Evolutionary conservation across 164 flowering plant species (phyloP).

Genomic region (Aristolochia californica): DNA sequence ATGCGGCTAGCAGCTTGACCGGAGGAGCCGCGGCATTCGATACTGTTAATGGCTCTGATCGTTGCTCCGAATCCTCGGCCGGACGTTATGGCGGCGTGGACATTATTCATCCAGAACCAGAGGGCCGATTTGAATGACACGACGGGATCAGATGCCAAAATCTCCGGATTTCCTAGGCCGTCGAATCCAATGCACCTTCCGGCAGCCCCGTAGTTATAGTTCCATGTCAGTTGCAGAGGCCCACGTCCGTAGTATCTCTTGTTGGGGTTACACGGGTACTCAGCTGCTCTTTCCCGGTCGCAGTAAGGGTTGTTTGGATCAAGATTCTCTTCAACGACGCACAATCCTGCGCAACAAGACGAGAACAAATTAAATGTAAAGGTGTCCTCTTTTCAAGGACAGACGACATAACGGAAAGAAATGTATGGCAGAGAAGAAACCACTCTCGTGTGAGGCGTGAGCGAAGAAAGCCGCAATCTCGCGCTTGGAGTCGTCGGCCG

Average conservation of each 20-base stretch:
- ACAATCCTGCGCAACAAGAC: too few relatives aligned
- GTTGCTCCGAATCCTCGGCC: slow-evolving; percentile 37
- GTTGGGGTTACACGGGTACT: slow-evolving; percentile 22
- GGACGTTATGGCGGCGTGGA: slow-evolving; percentile 16
- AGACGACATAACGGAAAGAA: too few relatives aligned
- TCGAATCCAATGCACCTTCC: slow-evolving; percentile 30
- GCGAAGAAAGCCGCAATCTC: slow-evolving; percentile 33
- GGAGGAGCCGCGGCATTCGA: slow-evolving; percentile 21
- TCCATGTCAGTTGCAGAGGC: slow-evolving; percentile 29
- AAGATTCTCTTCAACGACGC: too few relatives aligned
- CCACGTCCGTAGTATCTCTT: slow-evolving; percentile 28
- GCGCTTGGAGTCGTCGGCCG: slow-evolving; percentile 20
- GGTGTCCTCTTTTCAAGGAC: too few relatives aligned
- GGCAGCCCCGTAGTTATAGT: slow-evolving; percentile 29
- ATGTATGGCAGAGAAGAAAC: too few relatives aligned
- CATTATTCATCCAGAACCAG: slow-evolving; percentile 36
- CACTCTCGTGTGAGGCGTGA: slow-evolving; percentile 28
- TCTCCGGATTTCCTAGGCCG: slow-evolving; percentile 23
- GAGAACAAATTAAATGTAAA: too few relatives aligned
- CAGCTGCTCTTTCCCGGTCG: not conserved
- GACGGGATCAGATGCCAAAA: slow-evolving; percentile 19
- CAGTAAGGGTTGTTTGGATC: too few relatives aligned
- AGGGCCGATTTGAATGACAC: slow-evolving; percentile 30
- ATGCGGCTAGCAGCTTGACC: slow-evolving; percentile 15
- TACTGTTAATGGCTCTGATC: slow-evolving; percentile 28